Conservation (phyloP, 371 early-diverging fungal species). For the Apophysomyces ossiformis region DNA sequence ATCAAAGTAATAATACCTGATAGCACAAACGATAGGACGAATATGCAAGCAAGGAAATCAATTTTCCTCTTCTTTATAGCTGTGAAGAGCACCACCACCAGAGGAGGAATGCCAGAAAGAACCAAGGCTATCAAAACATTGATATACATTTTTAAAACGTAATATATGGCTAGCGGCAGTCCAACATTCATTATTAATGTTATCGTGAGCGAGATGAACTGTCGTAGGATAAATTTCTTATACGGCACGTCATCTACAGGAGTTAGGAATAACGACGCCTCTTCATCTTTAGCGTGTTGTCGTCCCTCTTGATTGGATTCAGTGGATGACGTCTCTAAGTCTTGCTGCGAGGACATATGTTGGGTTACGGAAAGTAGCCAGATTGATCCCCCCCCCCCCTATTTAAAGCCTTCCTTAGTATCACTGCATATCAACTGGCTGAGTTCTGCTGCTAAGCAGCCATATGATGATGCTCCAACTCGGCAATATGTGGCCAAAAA, state of each 20-base stretch:
- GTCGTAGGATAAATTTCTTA: neutral
- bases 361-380: too few relatives aligned
- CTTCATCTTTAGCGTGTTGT: too few relatives aligned
- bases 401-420: too few relatives aligned
- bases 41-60: conserved; percentile 24
- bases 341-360: too few relatives aligned
- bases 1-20: conserved; percentile 27
- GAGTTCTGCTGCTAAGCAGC: too few relatives aligned
- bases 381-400: too few relatives aligned
- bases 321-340: too few relatives aligned
- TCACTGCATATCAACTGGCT: too few relatives aligned
- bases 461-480: too few relatives aligned
- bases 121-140: conserved; percentile 23
- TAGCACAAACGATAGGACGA: conserved; percentile 25
- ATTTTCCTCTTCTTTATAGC: conserved; percentile 19
- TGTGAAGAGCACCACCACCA: conserved; percentile 19
- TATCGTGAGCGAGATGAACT: neutral
- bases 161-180: conserved; percentile 24
- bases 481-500: too few relatives aligned
- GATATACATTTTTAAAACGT: conserved; percentile 15
- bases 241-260: neutral
- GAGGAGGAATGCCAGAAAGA: conserved; percentile 34
- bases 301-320: too few relatives aligned
- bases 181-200: conserved; percentile 16
- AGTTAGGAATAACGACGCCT: neutral